phyloP scores from a whole-genome alignment of 1,139 yeast species.

The Saccharomyces pastorianus region DNA sequence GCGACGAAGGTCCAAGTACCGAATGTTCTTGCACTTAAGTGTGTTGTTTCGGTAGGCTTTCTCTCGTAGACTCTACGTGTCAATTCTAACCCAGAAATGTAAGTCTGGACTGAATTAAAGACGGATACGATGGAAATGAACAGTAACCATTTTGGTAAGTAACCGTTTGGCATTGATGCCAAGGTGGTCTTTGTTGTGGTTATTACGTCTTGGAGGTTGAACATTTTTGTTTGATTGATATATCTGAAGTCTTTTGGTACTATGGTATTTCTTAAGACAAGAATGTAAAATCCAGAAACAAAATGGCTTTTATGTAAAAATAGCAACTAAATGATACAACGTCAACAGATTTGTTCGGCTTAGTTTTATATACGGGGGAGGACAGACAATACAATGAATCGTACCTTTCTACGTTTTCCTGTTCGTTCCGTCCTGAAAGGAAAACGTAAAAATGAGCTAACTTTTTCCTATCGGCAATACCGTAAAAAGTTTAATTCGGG shows the following conservation, averaged over 20 bases:
- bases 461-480: background rate
- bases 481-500: background rate
- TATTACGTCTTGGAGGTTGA: slow-evolving; percentile 21
- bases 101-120: slow-evolving; percentile 84
- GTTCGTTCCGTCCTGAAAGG: background rate
- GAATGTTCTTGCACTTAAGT: slow-evolving; percentile 83
- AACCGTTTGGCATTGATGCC: slow-evolving; percentile 26
- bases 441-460: background rate
- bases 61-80: slow-evolving; percentile 73
- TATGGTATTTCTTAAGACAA: background rate
- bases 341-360: background rate
- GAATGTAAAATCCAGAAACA: background rate
- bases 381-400: background rate
- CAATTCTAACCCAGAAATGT: slow-evolving; percentile 59
- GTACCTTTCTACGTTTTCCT: background rate
- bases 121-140: slow-evolving; percentile 80
- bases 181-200: slow-evolving; percentile 18
- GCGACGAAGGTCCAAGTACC: slow-evolving; percentile 96
- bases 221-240: slow-evolving; percentile 9
- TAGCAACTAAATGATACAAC: background rate
- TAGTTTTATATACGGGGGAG: background rate
- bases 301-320: background rate
- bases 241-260: background rate
- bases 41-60: slow-evolving; percentile 59
- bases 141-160: slow-evolving; percentile 62